These are phyloP conservation scores for Pharnaceum exiguum DNA, from an alignment of 148 eudicot species.

Conservation along the genomic window DNA sequence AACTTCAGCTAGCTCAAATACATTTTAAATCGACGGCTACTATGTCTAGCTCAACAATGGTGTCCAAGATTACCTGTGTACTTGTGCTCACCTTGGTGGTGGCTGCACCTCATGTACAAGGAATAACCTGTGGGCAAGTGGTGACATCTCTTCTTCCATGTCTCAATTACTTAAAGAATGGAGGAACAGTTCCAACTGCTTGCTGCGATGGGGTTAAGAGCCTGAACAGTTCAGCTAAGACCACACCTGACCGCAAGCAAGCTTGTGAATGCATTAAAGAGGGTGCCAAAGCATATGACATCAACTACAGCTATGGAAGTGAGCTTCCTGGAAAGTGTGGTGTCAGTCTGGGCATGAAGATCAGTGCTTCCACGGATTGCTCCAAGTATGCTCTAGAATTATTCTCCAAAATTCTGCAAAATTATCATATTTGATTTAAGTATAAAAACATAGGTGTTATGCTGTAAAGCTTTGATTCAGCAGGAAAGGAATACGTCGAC, in stretches of 20 bases:
- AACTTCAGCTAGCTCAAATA: too few relatives aligned
- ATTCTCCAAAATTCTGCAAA: too few relatives aligned
- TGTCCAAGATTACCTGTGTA: slow-evolving; percentile 7
- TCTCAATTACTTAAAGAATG: slow-evolving; percentile 26
- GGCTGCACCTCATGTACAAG: slow-evolving; percentile 21
- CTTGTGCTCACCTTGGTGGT: slow-evolving; percentile 14
- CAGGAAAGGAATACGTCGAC: too few relatives aligned
- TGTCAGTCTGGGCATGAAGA: slow-evolving; percentile 10
- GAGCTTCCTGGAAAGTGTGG: slow-evolving; percentile 26
- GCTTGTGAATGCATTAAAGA: slow-evolving; percentile 29
- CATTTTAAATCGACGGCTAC: too few relatives aligned
- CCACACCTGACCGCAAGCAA: slow-evolving; percentile 16
- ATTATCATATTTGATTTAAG: too few relatives aligned
- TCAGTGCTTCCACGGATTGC: slow-evolving; percentile 18
- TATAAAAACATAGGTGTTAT: too few relatives aligned
- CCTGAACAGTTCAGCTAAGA: slow-evolving; percentile 13
- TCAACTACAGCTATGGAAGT: slow-evolving; percentile 20
- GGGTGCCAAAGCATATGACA: slow-evolving; percentile 9
- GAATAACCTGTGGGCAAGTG: slow-evolving; percentile 21
- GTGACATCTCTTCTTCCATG: slow-evolving; percentile 16
- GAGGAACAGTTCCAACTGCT: slow-evolving; percentile 6
- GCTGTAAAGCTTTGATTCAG: too few relatives aligned
- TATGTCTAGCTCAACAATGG: slow-evolving; percentile 12
- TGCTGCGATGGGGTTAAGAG: slow-evolving; percentile 29
- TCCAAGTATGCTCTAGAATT: slow-evolving; percentile 17